Conservation (phyloP, 495 filamentous ascomycete genomes). For the Opeltia flavorubescens region DNA sequence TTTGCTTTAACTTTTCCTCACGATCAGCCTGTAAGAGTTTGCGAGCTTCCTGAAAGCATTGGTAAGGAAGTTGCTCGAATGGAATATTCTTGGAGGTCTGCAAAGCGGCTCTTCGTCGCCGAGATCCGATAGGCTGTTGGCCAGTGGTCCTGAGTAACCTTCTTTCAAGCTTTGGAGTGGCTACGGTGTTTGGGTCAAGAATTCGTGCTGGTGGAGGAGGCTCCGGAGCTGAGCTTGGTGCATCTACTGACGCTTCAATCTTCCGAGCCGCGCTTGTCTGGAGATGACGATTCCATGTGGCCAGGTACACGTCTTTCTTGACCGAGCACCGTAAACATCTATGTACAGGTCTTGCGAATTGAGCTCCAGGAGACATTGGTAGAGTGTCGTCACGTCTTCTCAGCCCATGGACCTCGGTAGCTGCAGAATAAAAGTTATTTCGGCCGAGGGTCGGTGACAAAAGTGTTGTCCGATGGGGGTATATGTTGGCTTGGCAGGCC, state of each 20-base stretch:
- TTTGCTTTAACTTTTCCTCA: conserved; percentile 58
- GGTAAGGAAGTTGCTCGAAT: conserved; percentile 86
- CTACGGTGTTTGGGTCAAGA: conserved; percentile 34
- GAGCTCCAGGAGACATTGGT: background rate
- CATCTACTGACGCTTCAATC: conserved; percentile 11
- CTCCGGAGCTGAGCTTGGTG: background rate
- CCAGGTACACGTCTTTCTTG: background rate
- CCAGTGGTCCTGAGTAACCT: conserved; percentile 40
- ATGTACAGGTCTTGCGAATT: background rate
- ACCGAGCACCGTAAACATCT: background rate
- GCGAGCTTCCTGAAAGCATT: conserved; percentile 93
- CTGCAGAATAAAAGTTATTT: no score
- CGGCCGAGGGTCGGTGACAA: no score
- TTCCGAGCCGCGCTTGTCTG: background rate
- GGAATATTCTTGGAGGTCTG: conserved; percentile 54
- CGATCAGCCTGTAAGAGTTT: conserved; percentile 70
- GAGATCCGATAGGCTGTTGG: conserved; percentile 57
- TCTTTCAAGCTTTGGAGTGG: conserved; percentile 42
- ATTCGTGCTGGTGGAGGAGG: conserved; percentile 1
- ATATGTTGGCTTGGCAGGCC: no score
- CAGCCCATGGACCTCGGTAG: no score
- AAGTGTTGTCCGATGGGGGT: no score
- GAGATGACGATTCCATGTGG: background rate
- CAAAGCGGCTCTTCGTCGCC: conserved; percentile 67
- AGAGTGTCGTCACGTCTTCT: no score